These are phyloP conservation scores for Moniliophthora roreri DNA, from an alignment of 1,284 basidiomycete species.

Conservation along the genomic window DNA sequence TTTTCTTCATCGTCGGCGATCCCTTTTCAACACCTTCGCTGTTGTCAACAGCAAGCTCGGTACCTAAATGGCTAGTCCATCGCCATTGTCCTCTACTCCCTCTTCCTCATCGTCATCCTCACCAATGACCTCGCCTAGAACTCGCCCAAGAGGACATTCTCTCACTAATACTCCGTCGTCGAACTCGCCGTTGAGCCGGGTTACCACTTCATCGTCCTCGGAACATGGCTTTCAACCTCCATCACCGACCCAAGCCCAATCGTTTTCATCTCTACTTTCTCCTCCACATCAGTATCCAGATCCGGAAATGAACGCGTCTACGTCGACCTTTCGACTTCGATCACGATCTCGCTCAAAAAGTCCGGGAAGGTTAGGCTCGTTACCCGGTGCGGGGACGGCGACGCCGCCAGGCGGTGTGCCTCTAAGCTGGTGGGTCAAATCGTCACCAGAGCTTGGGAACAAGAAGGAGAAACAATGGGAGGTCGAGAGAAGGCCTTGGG, in stretches of 20 bases:
- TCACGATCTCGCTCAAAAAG: slow-evolving; percentile 2
- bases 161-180: slow-evolving; percentile 5
- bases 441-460: neutral
- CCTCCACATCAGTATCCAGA: neutral
- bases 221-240: neutral
- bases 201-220: slow-evolving; percentile 1
- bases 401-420: neutral
- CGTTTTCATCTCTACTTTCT: slow-evolving; percentile 1
- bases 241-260: neutral
- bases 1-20: no score
- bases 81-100: neutral
- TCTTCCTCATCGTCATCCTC: slow-evolving; percentile 6
- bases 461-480: neutral
- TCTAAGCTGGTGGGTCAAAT: neutral
- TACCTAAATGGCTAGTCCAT: no score
- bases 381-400: neutral
- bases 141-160: neutral
- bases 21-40: no score
- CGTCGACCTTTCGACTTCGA: neutral
- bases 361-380: slow-evolving; percentile 2
- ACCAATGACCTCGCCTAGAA: neutral
- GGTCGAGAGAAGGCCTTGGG: slow-evolving; percentile 9
- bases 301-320: neutral
- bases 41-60: no score
- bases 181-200: slow-evolving; percentile 6